Base-by-base conservation (phyloP, 805 yeast genomes). In the Kuraishia borneana region DNA sequence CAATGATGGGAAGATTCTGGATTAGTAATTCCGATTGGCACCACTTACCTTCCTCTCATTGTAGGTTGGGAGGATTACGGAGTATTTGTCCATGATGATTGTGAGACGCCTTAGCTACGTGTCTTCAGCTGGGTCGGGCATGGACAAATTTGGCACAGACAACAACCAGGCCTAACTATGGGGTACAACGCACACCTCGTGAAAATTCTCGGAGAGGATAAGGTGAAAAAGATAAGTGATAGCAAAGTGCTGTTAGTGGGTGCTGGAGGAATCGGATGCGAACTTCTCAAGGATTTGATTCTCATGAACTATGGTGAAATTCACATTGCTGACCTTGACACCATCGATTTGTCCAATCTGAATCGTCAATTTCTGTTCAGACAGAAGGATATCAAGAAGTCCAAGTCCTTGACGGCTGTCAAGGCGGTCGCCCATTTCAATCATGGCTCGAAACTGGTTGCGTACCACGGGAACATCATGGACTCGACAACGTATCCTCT, bases 231-330 rank as follows among this genome's bases (percentile, higher is more conserved):
- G 21, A 45, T 70, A 28, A 46, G 49, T n/a, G 16, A 38, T 8
- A 45, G 82, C 5, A 78, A 73, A 41, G 83, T 87, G 10, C 59
- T 88, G 20, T 61, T 88, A 57, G 94, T 88, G 2, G 97, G 97
- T 3, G 95, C 96, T 1, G 97, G 97, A 21, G 97, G 97, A 5
- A 87, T 88, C 42, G 97, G 97, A 2, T 88, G 95, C 53, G 97
- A 88, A 53, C 60, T 88, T 30, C 61, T 88, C 38, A 88, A 88
- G 50, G 81, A 88, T 49, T 60, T 88, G 33, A 73, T 83, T 4
- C 57, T 85, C 41, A 65, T 83, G 53, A 88, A 92, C 6, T 80
- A 79, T 43, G 92, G 92, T 3, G 94, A 83, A 47, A 78, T 88
- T 37, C 94, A 85, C 50, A 69, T 88, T 21, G 88, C 88, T n/a